These are phyloP conservation scores for Arthrocladium fulminans DNA, from an alignment of 2,329 filamentous ascomycete species.

Conservation along the genomic window DNA sequence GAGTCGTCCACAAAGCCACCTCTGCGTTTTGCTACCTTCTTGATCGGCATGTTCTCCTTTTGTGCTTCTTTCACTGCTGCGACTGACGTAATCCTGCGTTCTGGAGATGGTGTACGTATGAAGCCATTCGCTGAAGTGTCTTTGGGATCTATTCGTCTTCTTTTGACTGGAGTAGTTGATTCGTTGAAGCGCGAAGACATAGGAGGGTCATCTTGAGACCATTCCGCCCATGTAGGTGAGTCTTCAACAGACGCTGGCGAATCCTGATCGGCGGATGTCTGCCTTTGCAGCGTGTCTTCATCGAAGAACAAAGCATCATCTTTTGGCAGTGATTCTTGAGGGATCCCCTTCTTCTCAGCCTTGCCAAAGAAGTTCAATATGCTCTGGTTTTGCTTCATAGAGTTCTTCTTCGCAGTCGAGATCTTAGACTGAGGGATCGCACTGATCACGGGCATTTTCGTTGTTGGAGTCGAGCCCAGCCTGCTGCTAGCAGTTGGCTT, in stretches of 20 bases:
- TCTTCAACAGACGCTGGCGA: not conserved
- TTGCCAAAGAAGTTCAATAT: slow-evolving; percentile 50
- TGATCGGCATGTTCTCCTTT: not conserved
- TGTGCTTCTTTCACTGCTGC: not conserved
- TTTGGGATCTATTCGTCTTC: slow-evolving; percentile 30
- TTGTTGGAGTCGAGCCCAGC: not conserved
- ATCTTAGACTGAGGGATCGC: slow-evolving; percentile 15
- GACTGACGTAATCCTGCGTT: not conserved
- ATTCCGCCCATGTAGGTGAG: slow-evolving; percentile 7
- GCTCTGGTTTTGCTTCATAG: slow-evolving; percentile 38
- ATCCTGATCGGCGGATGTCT: not conserved
- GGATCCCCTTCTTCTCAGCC: slow-evolving; percentile 25
- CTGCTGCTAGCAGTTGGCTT: not conserved
- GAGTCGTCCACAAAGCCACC: slow-evolving; percentile 28
- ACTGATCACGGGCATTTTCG: slow-evolving; percentile 11
- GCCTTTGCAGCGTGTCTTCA: slow-evolving; percentile 11
- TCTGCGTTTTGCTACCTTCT: slow-evolving; percentile 13
- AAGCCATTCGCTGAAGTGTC: slow-evolving; percentile 9
- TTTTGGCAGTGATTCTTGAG: slow-evolving; percentile 7
- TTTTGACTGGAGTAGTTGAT: slow-evolving; percentile 31
- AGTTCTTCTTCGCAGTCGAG: slow-evolving; percentile 13
- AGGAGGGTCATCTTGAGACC: slow-evolving; percentile 11
- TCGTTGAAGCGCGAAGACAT: slow-evolving; percentile 33
- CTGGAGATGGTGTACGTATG: slow-evolving; percentile 17
- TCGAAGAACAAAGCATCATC: slow-evolving; percentile 31